These are phyloP conservation scores for Fraxinus platypoda DNA, from an alignment of 305 asterid genomes.

Conservation along the genomic window DNA sequence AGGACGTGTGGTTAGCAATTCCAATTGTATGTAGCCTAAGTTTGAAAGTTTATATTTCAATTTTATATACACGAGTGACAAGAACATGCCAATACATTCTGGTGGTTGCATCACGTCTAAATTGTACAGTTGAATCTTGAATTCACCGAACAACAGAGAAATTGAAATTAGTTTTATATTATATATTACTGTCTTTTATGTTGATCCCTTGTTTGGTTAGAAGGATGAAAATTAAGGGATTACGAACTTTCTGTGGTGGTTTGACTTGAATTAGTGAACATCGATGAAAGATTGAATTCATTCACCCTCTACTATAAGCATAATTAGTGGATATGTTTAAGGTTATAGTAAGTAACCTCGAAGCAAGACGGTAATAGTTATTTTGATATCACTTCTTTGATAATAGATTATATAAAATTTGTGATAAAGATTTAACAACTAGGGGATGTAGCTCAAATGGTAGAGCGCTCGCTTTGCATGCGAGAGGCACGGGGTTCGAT, in stretches of 20 bases:
- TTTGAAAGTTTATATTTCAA: neutral
- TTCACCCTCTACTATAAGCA: neutral
- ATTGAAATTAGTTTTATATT: neutral
- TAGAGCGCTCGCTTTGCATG: constrained; percentile 99
- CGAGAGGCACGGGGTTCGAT: constrained; percentile 63
- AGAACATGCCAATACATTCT: neutral
- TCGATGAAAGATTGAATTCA: neutral
- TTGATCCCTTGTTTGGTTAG: neutral
- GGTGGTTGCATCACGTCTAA: neutral
- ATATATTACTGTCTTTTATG: neutral
- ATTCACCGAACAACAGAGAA: neutral
- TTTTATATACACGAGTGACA: neutral
- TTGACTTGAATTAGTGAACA: neutral
- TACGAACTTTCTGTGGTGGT: neutral
- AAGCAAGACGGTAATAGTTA: neutral
- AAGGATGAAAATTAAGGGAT: neutral
- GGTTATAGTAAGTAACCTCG: constrained; percentile 10
- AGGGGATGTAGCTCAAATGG: constrained; percentile 99
- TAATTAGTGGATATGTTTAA: neutral
- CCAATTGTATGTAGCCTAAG: neutral
- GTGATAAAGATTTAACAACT: neutral
- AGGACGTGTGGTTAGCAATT: neutral
- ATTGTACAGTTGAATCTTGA: neutral
- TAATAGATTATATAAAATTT: neutral
- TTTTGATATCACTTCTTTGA: neutral